Evolutionary conservation across 2,329 filamentous ascomycete species (phyloP).

Genomic region (Hypoxylon sp.): DNA sequence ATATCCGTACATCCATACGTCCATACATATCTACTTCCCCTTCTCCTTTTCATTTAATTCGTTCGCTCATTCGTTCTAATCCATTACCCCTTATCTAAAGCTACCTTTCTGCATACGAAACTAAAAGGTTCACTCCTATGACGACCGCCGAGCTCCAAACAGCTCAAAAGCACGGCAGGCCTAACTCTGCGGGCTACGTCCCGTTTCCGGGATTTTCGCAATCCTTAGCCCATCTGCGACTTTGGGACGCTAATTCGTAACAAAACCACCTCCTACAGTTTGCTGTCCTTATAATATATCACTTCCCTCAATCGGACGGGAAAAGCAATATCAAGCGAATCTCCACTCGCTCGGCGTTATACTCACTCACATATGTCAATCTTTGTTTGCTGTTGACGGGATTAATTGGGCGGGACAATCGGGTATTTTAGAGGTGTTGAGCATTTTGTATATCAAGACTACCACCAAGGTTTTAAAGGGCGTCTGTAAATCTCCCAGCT

Average conservation of each 20-base stretch:
- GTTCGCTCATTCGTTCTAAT: constrained; percentile 25
- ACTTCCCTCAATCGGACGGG: constrained; percentile 22
- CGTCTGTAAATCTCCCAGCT: constrained; percentile 37
- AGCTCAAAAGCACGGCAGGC: constrained; percentile 36
- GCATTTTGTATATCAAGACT: constrained; percentile 42
- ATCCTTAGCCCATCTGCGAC: constrained; percentile 21
- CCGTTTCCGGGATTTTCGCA: constrained; percentile 31
- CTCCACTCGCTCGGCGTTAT: constrained; percentile 26
- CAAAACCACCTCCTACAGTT: constrained; percentile 35
- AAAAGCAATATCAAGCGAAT: constrained; percentile 39
- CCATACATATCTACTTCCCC: constrained; percentile 32
- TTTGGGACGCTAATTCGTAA: constrained; percentile 37
- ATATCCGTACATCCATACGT: constrained; percentile 22
- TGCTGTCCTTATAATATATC: constrained; percentile 31
- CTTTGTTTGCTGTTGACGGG: constrained; percentile 32
- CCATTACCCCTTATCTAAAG: constrained; percentile 27
- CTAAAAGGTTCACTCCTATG: constrained; percentile 33
- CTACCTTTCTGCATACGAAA: constrained; percentile 36
- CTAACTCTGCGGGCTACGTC: constrained; percentile 24
- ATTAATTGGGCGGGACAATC: constrained; percentile 46
- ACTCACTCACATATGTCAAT: constrained; percentile 40
- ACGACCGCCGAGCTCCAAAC: constrained; percentile 38
- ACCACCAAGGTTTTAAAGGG: constrained; percentile 35
- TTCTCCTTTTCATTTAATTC: constrained; percentile 33
- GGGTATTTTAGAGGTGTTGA: constrained; percentile 45